Base-by-base conservation (phyloP, 495 filamentous ascomycete genomes). In the Trichoderma orchidacearum region DNA sequence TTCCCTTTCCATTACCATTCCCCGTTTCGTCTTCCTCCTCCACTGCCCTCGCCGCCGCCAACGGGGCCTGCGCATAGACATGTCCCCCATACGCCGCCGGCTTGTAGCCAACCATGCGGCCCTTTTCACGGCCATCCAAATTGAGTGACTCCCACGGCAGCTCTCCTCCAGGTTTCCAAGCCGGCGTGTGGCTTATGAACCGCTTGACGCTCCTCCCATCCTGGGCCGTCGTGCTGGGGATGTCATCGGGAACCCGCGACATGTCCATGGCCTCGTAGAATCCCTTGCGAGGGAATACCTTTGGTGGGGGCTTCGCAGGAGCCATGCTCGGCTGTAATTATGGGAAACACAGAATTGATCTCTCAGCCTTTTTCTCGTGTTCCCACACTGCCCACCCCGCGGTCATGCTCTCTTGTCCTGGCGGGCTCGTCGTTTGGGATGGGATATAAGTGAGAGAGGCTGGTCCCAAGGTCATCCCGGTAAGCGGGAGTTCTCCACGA, bases 31-130 rank as follows among this genome's bases (percentile, higher is more conserved):
- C n/a, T 34, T 67, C 68, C 1, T 79, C 74, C 32, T 70, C 68
- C 5, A 56, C 61, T 11, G 83, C 75, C 13, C 76, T 74, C 4
- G 76, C 80, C 12, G 79, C 84, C 0, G 81, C 83, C 66, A 83
- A 75, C 6, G 76, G 81, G 0, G 81, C 73, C 61, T 89, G 85
- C 3, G 79, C 78, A 59, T 82, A 87, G 5, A 86, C 84, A 68
- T 86, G 82, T 0, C 83, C 85, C 7, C 85, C 85, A 61, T 74
- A 86, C 11, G 77, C 75, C 1, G 64, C 67, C 4, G 56, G 31
- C 5, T 7, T 7, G 12, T 15, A 55, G 6, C 27, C 51, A 13
- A 9, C 28, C 32, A 9, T 55, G 6, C 1, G 23, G 27, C 31
- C 13, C 30, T 55, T 34, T 21, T 54, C 21, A 1, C 13, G 17